phyloP scores from a whole-genome alignment of 768 basidiomycete genomes.

The Lactifluus piperatus region DNA sequence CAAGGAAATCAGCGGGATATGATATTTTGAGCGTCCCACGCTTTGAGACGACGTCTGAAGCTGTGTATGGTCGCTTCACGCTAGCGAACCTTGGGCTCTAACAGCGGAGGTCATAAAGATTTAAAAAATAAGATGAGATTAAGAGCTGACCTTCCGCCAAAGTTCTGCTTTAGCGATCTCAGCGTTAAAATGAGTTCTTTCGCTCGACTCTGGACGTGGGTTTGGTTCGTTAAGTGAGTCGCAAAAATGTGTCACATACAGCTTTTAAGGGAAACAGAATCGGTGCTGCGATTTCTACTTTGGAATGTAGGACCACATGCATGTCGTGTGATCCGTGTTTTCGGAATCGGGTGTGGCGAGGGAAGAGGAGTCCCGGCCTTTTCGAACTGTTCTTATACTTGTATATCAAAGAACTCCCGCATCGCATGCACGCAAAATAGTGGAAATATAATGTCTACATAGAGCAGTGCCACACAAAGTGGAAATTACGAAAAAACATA shows the following conservation, averaged over 20 bases:
- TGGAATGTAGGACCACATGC: neutral
- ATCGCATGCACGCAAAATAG: neutral
- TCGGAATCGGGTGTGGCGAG: too few relatives aligned
- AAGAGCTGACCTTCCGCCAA: constrained; percentile 83
- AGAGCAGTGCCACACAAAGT: neutral
- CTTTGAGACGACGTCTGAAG: constrained; percentile 88
- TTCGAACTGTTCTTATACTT: too few relatives aligned
- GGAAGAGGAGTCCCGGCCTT: too few relatives aligned
- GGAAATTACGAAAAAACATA: neutral
- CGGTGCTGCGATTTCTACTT: neutral
- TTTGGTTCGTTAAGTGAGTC: neutral
- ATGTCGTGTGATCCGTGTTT: neutral
- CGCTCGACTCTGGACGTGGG: constrained; percentile 45
- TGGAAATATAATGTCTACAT: neutral
- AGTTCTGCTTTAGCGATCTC: constrained; percentile 82
- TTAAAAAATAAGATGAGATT: neutral
- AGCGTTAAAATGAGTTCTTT: constrained; percentile 60
- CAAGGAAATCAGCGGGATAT: constrained; percentile 80
- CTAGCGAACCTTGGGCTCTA: constrained; percentile 82
- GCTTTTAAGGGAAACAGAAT: too few relatives aligned
- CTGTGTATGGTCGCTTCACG: constrained; percentile 87
- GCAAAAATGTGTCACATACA: too few relatives aligned
- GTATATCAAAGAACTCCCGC: too few relatives aligned
- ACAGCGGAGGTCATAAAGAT: neutral
- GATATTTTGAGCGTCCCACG: constrained; percentile 78